Conservation (phyloP, 805 yeast genomes). For the Yarrowia bubula region DNA sequence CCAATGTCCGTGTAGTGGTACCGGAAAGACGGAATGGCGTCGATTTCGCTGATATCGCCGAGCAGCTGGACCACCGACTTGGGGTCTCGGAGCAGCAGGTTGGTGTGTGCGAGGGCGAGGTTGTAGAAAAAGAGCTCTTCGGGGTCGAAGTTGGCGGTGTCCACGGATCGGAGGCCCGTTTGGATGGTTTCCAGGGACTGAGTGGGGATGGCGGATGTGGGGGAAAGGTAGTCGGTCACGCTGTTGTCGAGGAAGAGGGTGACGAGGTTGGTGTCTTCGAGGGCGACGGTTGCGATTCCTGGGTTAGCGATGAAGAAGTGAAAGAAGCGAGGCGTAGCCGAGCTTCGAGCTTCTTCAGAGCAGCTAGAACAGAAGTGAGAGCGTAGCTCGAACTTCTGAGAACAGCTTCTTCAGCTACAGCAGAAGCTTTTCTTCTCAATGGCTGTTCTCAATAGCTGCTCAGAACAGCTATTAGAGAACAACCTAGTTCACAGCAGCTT, state of each 20-base stretch:
- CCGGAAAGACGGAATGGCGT: slow-evolving; percentile 21
- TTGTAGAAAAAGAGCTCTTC: slow-evolving; percentile 29
- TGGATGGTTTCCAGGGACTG: slow-evolving; percentile 2
- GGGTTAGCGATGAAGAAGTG: too few species aligned
- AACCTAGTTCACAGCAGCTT: too few species aligned
- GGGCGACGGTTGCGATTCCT: slow-evolving; percentile 18
- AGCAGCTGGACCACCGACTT: slow-evolving; percentile 29
- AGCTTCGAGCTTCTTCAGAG: too few species aligned
- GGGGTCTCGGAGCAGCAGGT: slow-evolving; percentile 30
- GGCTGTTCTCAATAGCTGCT: too few species aligned
- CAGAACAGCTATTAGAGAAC: too few species aligned
- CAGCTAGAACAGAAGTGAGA: too few species aligned
- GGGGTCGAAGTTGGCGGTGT: slow-evolving; percentile 5
- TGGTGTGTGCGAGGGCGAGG: slow-evolving; percentile 31
- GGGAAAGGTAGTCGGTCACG: slow-evolving; percentile 22
- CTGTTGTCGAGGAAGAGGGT: slow-evolving; percentile 9
- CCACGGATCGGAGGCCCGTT: background rate
- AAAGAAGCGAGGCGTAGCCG: too few species aligned
- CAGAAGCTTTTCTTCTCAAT: background rate
- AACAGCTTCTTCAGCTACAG: too few species aligned
- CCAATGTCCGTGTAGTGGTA: slow-evolving; percentile 30
- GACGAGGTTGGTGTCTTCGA: slow-evolving; percentile 21
- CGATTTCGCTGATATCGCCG: slow-evolving; percentile 7
- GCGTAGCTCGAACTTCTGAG: too few species aligned
- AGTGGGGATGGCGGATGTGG: background rate